These are phyloP conservation scores for Leishmania lainsoni DNA, from an alignment of 208 protist genomes.

Conservation along the genomic window DNA sequence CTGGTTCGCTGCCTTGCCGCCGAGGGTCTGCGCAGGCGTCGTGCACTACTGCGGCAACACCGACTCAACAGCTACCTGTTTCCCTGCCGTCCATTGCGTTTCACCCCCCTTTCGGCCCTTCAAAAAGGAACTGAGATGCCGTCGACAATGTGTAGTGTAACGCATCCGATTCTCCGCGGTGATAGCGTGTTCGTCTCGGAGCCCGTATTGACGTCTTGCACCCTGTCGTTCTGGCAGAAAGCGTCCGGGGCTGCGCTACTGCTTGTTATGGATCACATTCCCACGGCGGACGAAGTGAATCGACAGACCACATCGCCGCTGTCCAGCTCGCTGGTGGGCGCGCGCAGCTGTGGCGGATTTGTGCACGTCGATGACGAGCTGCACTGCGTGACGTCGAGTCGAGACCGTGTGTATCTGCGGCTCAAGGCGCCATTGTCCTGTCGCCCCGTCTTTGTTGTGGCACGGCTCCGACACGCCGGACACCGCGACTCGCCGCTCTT, in stretches of 20 bases:
- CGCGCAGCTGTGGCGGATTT: conserved; percentile 26
- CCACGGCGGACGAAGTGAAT: conserved; percentile 19
- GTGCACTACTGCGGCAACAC: conserved; percentile 21
- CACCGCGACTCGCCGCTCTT: conserved; percentile 21
- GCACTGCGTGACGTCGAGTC: conserved; percentile 12
- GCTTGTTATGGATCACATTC: conserved; percentile 22
- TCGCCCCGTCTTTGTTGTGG: conserved; percentile 24
- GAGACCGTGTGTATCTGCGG: conserved; percentile 17
- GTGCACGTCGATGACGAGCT: conserved; percentile 29
- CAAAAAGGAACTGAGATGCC: neutral
- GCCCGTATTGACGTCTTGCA: conserved; percentile 40
- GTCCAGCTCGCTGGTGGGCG: conserved; percentile 10
- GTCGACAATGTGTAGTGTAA: neutral
- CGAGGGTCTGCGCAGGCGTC: conserved; percentile 12
- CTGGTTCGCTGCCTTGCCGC: conserved; percentile 16
- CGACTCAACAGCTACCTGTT: conserved; percentile 1
- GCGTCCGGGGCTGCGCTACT: conserved; percentile 7
- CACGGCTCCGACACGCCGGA: conserved; percentile 8
- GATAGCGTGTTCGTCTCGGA: conserved; percentile 43
- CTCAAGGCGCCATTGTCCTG: conserved; percentile 7
- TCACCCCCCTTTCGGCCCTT: neutral
- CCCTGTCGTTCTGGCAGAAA: conserved; percentile 42
- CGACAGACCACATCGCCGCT: neutral
- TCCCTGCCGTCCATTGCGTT: conserved; percentile 30
- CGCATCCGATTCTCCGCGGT: conserved; percentile 10